These are phyloP conservation scores for Zelonia costaricensis DNA, from an alignment of 208 protist genomes.

Conservation along the genomic window DNA sequence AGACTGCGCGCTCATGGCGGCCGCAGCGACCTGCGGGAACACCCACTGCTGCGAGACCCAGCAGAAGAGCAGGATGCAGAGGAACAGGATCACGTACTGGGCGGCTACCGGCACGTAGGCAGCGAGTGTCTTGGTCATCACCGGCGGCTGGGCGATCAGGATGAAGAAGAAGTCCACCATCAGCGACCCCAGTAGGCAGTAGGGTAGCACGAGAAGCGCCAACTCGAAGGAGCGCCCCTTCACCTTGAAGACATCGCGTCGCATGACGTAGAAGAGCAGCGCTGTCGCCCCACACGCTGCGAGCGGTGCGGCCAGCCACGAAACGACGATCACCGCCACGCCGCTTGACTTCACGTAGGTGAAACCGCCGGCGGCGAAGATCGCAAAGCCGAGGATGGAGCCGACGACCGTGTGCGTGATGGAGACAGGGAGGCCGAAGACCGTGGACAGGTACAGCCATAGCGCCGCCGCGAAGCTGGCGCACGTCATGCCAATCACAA, in stretches of 20 bases:
- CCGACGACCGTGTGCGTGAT: conserved; percentile 88
- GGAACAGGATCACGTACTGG: conserved; percentile 53
- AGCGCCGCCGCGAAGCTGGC: conserved; percentile 64
- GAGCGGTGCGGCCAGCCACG: conserved; percentile 74
- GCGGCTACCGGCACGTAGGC: conserved; percentile 41
- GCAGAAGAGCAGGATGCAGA: conserved; percentile 48
- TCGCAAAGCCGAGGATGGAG: conserved; percentile 73
- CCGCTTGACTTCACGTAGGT: conserved; percentile 50
- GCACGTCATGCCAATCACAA: conserved; percentile 80
- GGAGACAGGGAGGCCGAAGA: conserved; percentile 79
- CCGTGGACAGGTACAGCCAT: conserved; percentile 82
- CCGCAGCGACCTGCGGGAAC: conserved; percentile 52
- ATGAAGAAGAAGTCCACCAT: conserved; percentile 74
- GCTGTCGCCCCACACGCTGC: conserved; percentile 61
- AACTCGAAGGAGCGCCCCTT: conserved; percentile 59
- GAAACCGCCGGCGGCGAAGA: conserved; percentile 59
- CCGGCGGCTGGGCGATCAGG: conserved; percentile 71
- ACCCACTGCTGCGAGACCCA: conserved; percentile 25
- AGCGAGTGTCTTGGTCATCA: conserved; percentile 63
- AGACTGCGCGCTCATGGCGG: conserved; percentile 28
- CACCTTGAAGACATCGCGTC: conserved; percentile 63
- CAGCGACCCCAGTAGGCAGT: conserved; percentile 67
- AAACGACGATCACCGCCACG: conserved; percentile 65
- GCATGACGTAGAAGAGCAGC: conserved; percentile 56
- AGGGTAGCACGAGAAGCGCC: conserved; percentile 62